Conservation (phyloP, 768 basidiomycete genomes). For the Mycena crocata region DNA sequence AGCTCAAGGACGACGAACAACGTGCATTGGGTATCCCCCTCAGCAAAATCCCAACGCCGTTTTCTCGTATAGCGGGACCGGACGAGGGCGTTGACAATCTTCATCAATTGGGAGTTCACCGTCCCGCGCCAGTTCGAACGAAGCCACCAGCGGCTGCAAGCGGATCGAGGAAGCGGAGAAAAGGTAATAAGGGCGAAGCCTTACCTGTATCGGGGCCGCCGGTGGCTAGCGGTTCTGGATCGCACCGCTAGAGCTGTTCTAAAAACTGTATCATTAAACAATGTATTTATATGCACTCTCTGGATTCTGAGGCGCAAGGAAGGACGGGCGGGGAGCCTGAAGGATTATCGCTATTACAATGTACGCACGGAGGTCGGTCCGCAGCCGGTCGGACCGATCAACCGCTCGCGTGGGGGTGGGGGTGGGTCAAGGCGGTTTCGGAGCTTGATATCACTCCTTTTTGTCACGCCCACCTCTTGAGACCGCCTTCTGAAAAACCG, state of each 20-base stretch:
- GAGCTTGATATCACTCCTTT: not conserved
- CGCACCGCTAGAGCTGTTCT: no score
- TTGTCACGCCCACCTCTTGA: not conserved
- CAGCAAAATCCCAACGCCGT: not conserved
- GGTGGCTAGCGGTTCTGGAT: not conserved
- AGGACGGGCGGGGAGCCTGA: no score
- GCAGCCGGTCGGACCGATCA: not conserved
- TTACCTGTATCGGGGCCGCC: not conserved
- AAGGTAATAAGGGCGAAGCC: no score
- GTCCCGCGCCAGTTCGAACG: not conserved
- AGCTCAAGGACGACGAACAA: not conserved
- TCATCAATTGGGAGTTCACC: not conserved
- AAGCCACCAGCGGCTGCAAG: no score
- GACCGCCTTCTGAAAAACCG: conserved; percentile 54
- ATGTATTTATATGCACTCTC: no score
- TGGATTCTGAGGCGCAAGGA: no score
- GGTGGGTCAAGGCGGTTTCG: not conserved
- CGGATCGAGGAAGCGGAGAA: not conserved
- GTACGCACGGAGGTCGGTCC: not conserved
- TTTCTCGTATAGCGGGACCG: not conserved
- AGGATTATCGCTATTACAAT: no score
- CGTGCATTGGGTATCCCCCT: not conserved
- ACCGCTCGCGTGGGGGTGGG: not conserved
- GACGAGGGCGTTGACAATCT: not conserved
- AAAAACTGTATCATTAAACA: not conserved